Percentiles rank a stretch among this genome's conserved stretches.
phyloP scores from a whole-genome alignment of 257 asterid species.

The Solanum sitiens region DNA sequence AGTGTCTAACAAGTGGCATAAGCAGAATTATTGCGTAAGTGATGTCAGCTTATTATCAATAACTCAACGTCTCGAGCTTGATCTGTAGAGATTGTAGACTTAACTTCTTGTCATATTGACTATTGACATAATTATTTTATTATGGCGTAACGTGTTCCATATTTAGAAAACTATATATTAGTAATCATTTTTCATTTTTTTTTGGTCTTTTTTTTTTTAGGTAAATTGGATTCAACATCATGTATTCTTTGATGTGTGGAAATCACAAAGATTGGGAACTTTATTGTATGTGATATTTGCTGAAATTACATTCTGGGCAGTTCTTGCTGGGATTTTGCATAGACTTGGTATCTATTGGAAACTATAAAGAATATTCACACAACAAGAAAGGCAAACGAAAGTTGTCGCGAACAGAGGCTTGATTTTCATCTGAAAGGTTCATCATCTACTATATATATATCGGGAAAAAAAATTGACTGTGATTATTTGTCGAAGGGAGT shows the following conservation, averaged over 20 bases:
- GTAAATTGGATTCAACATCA: constrained; percentile 76
- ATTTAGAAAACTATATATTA: background rate
- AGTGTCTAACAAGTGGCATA: no score
- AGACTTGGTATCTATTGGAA: constrained; percentile 67
- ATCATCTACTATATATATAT: background rate
- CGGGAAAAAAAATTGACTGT: background rate
- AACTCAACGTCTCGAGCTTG: no score
- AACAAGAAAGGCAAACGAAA: background rate
- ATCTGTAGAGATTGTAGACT: background rate
- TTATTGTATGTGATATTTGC: constrained; percentile 70
- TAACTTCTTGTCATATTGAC: background rate
- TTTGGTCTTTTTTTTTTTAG: constrained; percentile 15
- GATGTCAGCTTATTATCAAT: no score
- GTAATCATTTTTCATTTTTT: background rate
- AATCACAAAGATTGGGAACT: constrained; percentile 63
- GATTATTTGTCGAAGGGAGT: background rate
- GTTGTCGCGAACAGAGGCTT: background rate
- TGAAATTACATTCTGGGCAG: constrained; percentile 77
- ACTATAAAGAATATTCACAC: constrained; percentile 18
- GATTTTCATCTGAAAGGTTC: background rate
- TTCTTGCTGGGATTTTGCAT: constrained; percentile 63
- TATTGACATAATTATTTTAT: background rate
- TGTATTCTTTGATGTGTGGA: constrained; percentile 67
- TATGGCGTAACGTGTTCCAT: background rate
- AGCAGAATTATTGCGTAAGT: no score